A percentile compares a stretch with the other conserved stretches of the same genome.
phyloP scores from a whole-genome alignment of 2,329 filamentous ascomycete species.

The Colletotrichum acutatum region DNA sequence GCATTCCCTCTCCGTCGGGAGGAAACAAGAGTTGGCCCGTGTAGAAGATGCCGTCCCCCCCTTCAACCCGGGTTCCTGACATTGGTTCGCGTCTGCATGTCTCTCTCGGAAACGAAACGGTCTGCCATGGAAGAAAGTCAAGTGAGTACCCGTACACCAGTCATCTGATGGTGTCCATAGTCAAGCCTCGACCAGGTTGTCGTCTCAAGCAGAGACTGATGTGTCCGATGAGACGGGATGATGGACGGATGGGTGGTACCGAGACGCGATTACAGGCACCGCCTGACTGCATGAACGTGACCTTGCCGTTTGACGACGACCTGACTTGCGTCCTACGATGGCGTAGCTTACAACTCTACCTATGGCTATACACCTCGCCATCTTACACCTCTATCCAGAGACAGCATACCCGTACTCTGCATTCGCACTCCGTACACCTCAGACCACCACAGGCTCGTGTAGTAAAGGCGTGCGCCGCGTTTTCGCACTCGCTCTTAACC shows the following conservation, averaged over 20 bases:
- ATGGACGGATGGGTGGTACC: not conserved
- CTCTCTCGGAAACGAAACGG: not conserved
- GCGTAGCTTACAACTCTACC: not conserved
- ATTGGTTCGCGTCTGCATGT: not conserved
- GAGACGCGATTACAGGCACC: not conserved
- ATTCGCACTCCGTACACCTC: too few species aligned
- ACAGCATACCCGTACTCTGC: too few species aligned
- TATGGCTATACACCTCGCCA: not conserved
- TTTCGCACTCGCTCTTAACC: not conserved
- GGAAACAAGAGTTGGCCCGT: slow-evolving; percentile 27
- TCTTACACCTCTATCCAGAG: not conserved
- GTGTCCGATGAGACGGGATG: not conserved
- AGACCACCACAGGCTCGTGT: too few species aligned
- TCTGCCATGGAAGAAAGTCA: not conserved
- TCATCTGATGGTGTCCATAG: not conserved
- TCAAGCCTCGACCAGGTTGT: not conserved
- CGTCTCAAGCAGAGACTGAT: slow-evolving; percentile 8
- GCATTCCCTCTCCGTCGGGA: not conserved
- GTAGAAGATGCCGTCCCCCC: not conserved
- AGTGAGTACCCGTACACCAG: not conserved
- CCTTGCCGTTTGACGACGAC: not conserved
- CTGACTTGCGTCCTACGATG: slow-evolving; percentile 4
- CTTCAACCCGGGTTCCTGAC: not conserved
- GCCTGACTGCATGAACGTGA: slow-evolving; percentile 14
- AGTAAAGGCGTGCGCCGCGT: not conserved